Evolutionary conservation across 148 eudicot species (phyloP).

Genomic region (Cornus suecica): DNA sequence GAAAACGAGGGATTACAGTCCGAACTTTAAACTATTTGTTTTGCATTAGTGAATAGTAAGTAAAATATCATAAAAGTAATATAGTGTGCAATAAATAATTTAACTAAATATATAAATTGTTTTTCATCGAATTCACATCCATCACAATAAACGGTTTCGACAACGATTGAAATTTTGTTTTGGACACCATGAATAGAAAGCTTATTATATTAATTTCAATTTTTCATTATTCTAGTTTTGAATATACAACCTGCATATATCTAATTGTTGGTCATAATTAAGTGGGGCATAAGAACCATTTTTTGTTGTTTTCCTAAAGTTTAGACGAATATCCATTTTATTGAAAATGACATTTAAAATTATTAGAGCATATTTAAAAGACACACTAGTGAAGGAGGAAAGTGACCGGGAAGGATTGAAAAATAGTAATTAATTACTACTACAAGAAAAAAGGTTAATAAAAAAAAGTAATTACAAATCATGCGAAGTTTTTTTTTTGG

Average conservation of each 20-base stretch:
- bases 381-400: background rate
- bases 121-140: too few species aligned
- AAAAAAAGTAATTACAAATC: too few species aligned
- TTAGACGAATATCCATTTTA: background rate
- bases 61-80: too few species aligned
- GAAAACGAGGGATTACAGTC: too few species aligned
- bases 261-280: background rate
- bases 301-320: background rate
- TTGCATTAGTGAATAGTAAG: too few species aligned
- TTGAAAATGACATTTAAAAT: background rate
- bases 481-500: too few species aligned
- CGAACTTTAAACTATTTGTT: too few species aligned
- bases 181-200: background rate
- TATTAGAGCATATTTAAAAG: background rate
- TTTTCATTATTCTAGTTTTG: background rate
- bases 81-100: too few species aligned
- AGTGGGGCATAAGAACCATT: background rate
- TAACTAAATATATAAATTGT: too few species aligned
- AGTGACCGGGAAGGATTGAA: background rate
- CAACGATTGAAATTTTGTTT: slow-evolving; percentile 6
- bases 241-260: background rate
- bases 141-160: background rate
- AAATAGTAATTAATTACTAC: too few species aligned
- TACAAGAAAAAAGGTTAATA: too few species aligned
- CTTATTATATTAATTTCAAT: background rate